Conservation (phyloP, 169 alveolate genomes). For the Miamiensis avidus region DNA sequence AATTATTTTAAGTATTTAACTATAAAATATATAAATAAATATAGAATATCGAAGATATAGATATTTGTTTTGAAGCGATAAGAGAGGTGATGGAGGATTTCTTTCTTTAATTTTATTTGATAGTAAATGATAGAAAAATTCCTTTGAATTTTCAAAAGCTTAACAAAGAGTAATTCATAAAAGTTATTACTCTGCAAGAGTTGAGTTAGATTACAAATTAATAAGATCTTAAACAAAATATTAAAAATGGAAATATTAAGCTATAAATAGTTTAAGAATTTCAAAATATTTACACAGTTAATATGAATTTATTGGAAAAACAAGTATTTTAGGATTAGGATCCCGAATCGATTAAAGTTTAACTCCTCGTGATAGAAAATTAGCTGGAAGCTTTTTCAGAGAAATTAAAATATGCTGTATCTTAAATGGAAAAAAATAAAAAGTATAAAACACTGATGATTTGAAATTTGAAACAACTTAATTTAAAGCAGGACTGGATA, state of each 20-base stretch:
- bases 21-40: too few species aligned
- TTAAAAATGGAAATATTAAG: too few species aligned
- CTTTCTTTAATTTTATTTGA: neutral
- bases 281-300: too few species aligned
- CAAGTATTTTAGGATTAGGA: too few species aligned
- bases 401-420: neutral
- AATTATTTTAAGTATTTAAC: too few species aligned
- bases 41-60: neutral
- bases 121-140: neutral
- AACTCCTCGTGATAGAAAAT: neutral
- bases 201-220: too few species aligned
- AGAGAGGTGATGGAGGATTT: neutral
- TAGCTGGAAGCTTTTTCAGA: neutral
- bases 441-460: neutral
- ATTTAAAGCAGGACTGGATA: neutral
- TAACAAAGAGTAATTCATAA: neutral
- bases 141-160: neutral
- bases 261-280: too few species aligned
- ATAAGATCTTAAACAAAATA: too few species aligned
- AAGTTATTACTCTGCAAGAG: neutral
- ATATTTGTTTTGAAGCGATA: neutral
- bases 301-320: too few species aligned
- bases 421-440: neutral
- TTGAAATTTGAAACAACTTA: neutral
- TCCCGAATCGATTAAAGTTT: neutral